Evolutionary conservation across 345 rosid species (phyloP), one percentile per base, ranked within the genome.

Genomic region (Euphorbia lathyris): DNA sequence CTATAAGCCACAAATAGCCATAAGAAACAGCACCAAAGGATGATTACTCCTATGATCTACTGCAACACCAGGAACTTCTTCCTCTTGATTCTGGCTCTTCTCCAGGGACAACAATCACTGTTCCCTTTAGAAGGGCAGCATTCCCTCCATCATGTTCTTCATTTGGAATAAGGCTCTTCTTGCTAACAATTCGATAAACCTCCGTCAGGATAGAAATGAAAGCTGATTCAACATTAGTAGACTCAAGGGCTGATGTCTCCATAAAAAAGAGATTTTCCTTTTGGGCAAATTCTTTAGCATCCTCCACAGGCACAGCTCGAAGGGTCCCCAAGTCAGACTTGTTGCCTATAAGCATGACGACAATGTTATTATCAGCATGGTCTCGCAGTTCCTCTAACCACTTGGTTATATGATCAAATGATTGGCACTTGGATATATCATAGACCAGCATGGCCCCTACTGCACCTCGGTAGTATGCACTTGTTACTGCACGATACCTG

Each of bases 401-500:
- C 74, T 77, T 75, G 8, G 89, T 81, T 47, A 85, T 74, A 65
- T 87, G 85, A 63, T 85, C 92, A 32, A 87, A 87, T 1, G 89
- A 80, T 13, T 83, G 87, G 13, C 84, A 85, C 59, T 86, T 77
- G 43, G 76, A 74, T 38, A 87, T 84, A 72, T 87, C 87, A 57
- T 85, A 87, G 14, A 87, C 86, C 70, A 87, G 75, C 89, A 87
- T 83, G 53, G 92, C 92, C 29, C 92, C 92, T 29, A 87, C 86
- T 0, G 89, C 86, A 63, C 92, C 92, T 77, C 89, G 79, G 80
- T 87, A 87, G 62, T 87, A 85, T 0, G 92, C 92, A 72, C 89
- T 87, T 30, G 92, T 87, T 53, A 85, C 92, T 0, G 92, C 89
- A 25, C 89, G 78, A 70, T 87, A 85, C 81, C 89, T 87, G 42